Base-by-base conservation (phyloP, 352 stramenopile genomes). In the Phytophthora syringae region DNA sequence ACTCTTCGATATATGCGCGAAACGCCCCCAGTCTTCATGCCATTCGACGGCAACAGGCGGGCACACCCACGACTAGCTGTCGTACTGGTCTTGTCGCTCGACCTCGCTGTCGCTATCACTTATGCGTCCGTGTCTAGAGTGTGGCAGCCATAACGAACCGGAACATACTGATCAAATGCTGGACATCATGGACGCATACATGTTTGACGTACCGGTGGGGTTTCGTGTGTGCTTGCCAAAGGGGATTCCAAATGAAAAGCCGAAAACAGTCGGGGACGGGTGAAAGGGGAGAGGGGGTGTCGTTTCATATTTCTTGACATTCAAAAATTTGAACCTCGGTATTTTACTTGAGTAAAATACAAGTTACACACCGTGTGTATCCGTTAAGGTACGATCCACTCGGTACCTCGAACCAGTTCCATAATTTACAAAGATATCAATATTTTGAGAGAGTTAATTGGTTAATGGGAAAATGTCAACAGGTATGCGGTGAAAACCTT, bases 21-120 rank as follows among this genome's bases (percentile, higher is more conserved):
- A 59, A 65, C 10, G 5, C 37, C 45, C 30, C 43, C 43, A 49
- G 32, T 47, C 24, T 16, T 53, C n/a, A 47, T 60, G 37, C 52
- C 52, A 51, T 12, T 52, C 37, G 10, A 51, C 39, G 7, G 27
- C 55, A 13, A 56, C 25, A 0, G 34, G 22, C 3, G 43, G 11
- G 18, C 32, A 49, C 4, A 34, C 7, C 21, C 55, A 42, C 1
- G 36, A 55, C 2, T 13, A 2, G 21, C 30, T 7, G 1, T 18
- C 27, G 5, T 21, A 12, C 11, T 30, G 42, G 3, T 53, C 28
- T 53, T 62, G 43, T 2, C 2, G 15, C 22, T 54, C 43, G 13
- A 42, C 28, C 54, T 62, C 54, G 10, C 43, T 62, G n/a, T n/a
- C n/a, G n/a, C n/a, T n/a, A 21, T 62, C 43, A 18, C 42, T 40